Conservation (phyloP, 805 yeast species). For the Tetrapisispora namnaoensis region DNA sequence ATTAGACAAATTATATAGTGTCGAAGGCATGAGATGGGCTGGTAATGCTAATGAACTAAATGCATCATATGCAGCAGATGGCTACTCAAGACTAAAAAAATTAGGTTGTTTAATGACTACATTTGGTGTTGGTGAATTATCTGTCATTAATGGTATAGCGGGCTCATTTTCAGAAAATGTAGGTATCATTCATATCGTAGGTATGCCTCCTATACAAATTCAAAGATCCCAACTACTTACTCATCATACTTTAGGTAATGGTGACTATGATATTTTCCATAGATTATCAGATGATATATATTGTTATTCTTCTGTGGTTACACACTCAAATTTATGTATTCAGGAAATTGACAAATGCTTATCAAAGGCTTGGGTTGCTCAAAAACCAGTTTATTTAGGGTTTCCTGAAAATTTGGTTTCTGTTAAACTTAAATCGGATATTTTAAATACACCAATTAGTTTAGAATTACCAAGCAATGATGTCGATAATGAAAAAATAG, state of each 20-base stretch:
- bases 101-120: constrained; percentile 40
- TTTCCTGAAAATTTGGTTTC: constrained; percentile 69
- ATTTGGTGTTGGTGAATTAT: constrained; percentile 83
- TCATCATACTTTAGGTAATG: constrained; percentile 73
- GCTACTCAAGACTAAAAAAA: constrained; percentile 52
- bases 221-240: constrained; percentile 40
- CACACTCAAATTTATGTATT: constrained; percentile 50
- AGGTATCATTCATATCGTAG: constrained; percentile 79
- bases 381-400: constrained; percentile 70
- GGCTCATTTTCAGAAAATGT: constrained; percentile 79
- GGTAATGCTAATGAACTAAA: constrained; percentile 86
- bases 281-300: constrained; percentile 60
- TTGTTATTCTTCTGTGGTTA: constrained; percentile 47
- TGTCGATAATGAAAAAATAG: constrained; percentile 45
- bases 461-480: constrained; percentile 42
- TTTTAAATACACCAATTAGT: constrained; percentile 50
- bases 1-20: constrained; percentile 53
- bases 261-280: constrained; percentile 61
- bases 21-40: constrained; percentile 50
- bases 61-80: constrained; percentile 87
- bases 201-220: constrained; percentile 47
- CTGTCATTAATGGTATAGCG: constrained; percentile 73
- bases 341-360: constrained; percentile 57
- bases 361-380: constrained; percentile 51
- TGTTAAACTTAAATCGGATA: constrained; percentile 38